Percentiles rank a stretch among this genome's conserved stretches.
These are phyloP conservation scores for Syzygium aqueum DNA, from an alignment of 345 rosid genomes.

Conservation along the genomic window DNA sequence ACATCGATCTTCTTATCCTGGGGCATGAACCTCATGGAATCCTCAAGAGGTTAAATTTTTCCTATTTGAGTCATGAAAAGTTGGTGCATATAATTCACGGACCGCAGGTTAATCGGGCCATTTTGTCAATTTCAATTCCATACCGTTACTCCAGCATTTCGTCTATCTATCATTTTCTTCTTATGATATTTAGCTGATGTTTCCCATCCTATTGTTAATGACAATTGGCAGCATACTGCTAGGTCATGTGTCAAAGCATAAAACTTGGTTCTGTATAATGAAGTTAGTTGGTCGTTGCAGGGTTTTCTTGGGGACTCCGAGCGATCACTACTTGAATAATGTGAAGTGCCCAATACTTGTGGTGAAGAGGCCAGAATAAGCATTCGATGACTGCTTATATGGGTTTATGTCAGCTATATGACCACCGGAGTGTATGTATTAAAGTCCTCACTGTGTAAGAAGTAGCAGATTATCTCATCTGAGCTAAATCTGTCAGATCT, in stretches of 20 bases:
- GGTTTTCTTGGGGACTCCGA: background rate
- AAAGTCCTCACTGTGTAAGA: background rate
- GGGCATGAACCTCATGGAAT: conserved; percentile 9
- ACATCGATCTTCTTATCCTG: conserved; percentile 18
- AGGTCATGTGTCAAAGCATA: background rate
- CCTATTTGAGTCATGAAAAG: background rate
- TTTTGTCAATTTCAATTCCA: background rate
- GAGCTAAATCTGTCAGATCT: background rate
- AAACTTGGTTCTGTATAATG: background rate
- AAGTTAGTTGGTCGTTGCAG: background rate
- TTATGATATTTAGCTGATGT: background rate
- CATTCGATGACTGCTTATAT: background rate
- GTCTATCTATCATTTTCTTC: background rate
- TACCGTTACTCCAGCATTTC: background rate
- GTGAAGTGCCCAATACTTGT: conserved; percentile 1
- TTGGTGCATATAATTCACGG: background rate
- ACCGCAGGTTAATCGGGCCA: background rate
- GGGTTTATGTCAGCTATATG: background rate
- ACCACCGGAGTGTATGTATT: background rate
- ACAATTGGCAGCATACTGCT: background rate
- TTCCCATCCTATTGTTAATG: background rate
- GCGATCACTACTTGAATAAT: background rate
- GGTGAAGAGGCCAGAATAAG: background rate
- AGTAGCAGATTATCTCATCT: background rate
- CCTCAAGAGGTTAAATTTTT: conserved; percentile 16